phyloP scores from a whole-genome alignment of 2,329 filamentous ascomycete species.

The Venturia carpophila region DNA sequence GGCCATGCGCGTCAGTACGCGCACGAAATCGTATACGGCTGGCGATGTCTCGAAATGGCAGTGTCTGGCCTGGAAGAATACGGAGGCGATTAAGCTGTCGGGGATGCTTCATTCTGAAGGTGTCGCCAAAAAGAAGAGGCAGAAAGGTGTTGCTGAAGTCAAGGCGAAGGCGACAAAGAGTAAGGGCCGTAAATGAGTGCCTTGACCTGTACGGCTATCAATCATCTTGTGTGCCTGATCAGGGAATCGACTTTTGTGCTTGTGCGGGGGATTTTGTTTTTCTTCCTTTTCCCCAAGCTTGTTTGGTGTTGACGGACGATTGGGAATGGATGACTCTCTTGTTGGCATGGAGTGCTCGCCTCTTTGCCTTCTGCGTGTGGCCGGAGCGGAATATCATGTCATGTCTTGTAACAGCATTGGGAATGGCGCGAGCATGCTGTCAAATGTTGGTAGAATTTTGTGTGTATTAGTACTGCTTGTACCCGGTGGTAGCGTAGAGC shows the following conservation, averaged over 20 bases:
- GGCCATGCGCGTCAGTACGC: conserved; percentile 48
- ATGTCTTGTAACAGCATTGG: conserved; percentile 1
- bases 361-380: background rate
- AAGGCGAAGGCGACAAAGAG: conserved; percentile 20
- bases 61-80: conserved; percentile 60
- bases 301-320: conserved; percentile 9
- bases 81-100: conserved; percentile 48
- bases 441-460: background rate
- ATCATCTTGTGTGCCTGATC: background rate
- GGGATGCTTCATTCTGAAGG: conserved; percentile 51
- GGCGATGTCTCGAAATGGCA: conserved; percentile 46
- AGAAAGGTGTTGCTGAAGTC: conserved; percentile 33
- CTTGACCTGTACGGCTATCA: background rate
- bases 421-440: conserved; percentile 6
- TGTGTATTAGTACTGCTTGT: background rate
- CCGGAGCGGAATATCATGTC: background rate
- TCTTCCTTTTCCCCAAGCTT: background rate
- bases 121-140: conserved; percentile 29
- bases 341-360: background rate
- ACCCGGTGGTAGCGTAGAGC: background rate
- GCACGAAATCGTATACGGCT: conserved; percentile 52
- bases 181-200: conserved; percentile 25
- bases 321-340: background rate
- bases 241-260: background rate
- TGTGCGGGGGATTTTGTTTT: background rate